phyloP scores from a whole-genome alignment of 208 protist genomes.

The Trypanosoma lewisi region DNA sequence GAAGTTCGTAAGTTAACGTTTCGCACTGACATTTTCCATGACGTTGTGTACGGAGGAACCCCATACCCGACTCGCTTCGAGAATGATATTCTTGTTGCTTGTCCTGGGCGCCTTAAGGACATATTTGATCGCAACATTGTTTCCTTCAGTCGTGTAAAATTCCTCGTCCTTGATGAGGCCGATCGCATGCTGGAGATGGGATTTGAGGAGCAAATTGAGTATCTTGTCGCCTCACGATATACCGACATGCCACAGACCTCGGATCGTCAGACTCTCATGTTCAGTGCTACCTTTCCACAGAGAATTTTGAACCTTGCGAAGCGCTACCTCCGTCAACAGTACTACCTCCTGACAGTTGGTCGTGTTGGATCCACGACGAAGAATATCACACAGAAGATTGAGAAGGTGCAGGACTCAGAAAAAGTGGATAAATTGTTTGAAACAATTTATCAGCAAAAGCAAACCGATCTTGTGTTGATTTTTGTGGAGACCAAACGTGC shows the following conservation, averaged over 20 bases:
- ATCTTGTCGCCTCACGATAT: slow-evolving; percentile 93
- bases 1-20: slow-evolving; percentile 96
- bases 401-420: slow-evolving; percentile 51
- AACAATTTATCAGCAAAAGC: slow-evolving; percentile 69
- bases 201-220: slow-evolving; percentile 98
- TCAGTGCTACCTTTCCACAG: slow-evolving; percentile 98
- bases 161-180: slow-evolving; percentile 97
- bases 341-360: slow-evolving; percentile 97
- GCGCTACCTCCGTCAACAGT: slow-evolving; percentile 95
- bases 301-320: slow-evolving; percentile 97
- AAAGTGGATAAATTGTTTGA: slow-evolving; percentile 82
- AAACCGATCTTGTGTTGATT: slow-evolving; percentile 85
- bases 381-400: slow-evolving; percentile 94
- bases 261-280: slow-evolving; percentile 98
- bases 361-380: slow-evolving; percentile 96
- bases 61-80: slow-evolving; percentile 93
- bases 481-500: slow-evolving; percentile 99
- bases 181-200: slow-evolving; percentile 99
- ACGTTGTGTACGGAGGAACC: slow-evolving; percentile 97
- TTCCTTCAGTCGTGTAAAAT: slow-evolving; percentile 87
- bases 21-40: slow-evolving; percentile 88
- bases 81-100: slow-evolving; percentile 93
- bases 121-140: slow-evolving; percentile 82
- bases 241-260: slow-evolving; percentile 90
- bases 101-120: slow-evolving; percentile 88